These are phyloP conservation scores for Hypomontagnella submonticulosa DNA, from an alignment of 495 filamentous ascomycete species.

Conservation along the genomic window DNA sequence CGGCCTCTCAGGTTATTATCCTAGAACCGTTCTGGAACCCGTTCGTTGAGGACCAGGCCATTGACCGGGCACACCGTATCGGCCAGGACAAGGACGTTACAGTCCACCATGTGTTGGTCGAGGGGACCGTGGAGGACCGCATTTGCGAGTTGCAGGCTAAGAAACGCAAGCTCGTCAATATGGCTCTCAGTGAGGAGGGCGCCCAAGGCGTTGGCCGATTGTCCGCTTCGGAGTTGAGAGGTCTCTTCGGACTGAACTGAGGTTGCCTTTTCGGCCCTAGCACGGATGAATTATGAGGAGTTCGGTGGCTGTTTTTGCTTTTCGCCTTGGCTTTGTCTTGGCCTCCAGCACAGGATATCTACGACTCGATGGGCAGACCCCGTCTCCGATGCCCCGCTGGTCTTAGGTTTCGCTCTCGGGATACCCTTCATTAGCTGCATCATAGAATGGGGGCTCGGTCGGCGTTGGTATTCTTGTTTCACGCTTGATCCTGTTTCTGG, in stretches of 20 bases:
- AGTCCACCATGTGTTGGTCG: constrained; percentile 82
- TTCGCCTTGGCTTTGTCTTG: constrained; percentile 13
- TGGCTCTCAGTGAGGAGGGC: constrained; percentile 84
- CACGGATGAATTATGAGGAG: background rate
- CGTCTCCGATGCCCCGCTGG: background rate
- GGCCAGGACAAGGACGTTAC: constrained; percentile 80
- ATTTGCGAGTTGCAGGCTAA: constrained; percentile 86
- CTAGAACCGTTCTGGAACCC: constrained; percentile 98
- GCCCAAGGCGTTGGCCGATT: constrained; percentile 71
- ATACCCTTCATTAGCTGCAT: background rate
- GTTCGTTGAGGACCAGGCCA: constrained; percentile 92
- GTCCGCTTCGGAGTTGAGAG: constrained; percentile 71
- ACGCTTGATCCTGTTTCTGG: constrained; percentile 17
- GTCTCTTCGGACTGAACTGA: constrained; percentile 68
- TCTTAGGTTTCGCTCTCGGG: constrained; percentile 1
- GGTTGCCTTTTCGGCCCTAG: background rate
- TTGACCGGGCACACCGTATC: constrained; percentile 92
- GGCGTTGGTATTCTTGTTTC: constrained; percentile 1
- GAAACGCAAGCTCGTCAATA: constrained; percentile 81
- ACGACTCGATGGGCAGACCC: background rate
- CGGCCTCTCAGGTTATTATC: constrained; percentile 89
- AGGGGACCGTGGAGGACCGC: constrained; percentile 88
- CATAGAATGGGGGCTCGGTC: background rate
- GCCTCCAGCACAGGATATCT: constrained; percentile 1
- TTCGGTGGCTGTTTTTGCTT: background rate